Conservation (phyloP, 163 green algal species). For the Coccomyxa subellipsoidea region DNA sequence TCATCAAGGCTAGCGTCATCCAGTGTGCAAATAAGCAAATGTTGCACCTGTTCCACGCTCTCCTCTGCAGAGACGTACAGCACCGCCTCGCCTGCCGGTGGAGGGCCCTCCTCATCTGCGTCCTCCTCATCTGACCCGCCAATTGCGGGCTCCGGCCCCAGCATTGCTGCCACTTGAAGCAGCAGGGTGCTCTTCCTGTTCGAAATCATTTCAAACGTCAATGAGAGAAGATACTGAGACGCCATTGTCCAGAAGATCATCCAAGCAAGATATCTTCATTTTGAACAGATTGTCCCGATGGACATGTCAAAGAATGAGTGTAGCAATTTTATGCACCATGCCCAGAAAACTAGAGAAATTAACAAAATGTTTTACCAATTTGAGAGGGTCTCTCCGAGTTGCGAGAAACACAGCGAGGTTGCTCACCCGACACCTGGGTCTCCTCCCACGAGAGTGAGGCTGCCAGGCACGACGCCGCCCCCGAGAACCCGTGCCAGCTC, state of each 20-base stretch:
- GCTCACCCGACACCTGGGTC: constrained; percentile 79
- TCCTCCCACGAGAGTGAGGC: constrained; percentile 85
- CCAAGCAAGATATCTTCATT: no score
- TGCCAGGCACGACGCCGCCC: constrained; percentile 86
- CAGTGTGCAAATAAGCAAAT: no score
- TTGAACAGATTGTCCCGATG: no score
- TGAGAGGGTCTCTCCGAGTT: no score
- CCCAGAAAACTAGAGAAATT: no score
- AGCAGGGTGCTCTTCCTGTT: constrained; percentile 89
- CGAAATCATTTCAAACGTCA: background rate
- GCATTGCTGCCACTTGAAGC: constrained; percentile 78
- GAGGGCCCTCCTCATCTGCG: constrained; percentile 6
- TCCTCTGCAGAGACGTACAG: constrained; percentile 86
- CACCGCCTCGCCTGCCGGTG: constrained; percentile 41
- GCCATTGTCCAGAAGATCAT: background rate
- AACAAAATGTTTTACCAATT: no score
- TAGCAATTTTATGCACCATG: no score
- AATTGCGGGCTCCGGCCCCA: constrained; percentile 26
- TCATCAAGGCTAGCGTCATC: background rate
- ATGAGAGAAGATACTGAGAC: background rate
- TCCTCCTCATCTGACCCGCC: background rate
- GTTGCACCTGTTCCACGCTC: constrained; percentile 72
- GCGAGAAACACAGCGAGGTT: no score
- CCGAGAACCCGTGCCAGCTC: constrained; percentile 85
- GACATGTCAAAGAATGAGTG: no score